phyloP scores from a whole-genome alignment of 495 filamentous ascomycete genomes.

The Rhizodiscina lignyota region DNA sequence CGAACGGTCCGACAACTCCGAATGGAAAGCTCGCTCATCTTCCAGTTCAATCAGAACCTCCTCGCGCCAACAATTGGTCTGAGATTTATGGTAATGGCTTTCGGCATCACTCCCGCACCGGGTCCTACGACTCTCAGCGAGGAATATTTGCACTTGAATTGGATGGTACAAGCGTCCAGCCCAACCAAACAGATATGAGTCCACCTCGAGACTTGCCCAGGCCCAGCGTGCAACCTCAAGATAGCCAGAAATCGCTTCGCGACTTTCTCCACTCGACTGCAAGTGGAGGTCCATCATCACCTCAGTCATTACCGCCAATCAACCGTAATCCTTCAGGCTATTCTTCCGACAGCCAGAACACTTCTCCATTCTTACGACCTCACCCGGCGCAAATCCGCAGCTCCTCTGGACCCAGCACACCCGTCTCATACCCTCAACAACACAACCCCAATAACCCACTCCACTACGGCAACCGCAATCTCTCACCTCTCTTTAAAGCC shows the following conservation, averaged over 20 bases:
- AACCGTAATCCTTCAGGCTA: conserved; percentile 3
- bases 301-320: too few species aligned
- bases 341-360: conserved; percentile 3
- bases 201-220: background rate
- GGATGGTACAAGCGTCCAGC: conserved; percentile 26
- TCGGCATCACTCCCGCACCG: conserved; percentile 13
- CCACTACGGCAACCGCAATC: conserved; percentile 23
- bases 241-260: background rate
- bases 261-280: background rate
- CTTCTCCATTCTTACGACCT: conserved; percentile 5
- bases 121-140: conserved; percentile 25
- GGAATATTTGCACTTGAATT: conserved; percentile 53
- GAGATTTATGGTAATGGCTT: background rate
- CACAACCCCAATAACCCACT: conserved; percentile 5
- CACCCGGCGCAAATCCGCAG: conserved; percentile 8
- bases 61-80: background rate
- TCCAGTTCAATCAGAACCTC: conserved; percentile 11
- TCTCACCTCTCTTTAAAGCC: conserved; percentile 22
- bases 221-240: background rate
- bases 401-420: conserved; percentile 16
- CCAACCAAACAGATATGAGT: conserved; percentile 7
- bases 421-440: conserved; percentile 4
- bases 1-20: conserved; percentile 19
- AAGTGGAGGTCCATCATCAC: background rate
- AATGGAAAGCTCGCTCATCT: conserved; percentile 12